A percentile compares a stretch with the other conserved stretches of the same genome.
phyloP scores from a whole-genome alignment of 306 rosid genomes.

The Dicorynia guianensis region DNA sequence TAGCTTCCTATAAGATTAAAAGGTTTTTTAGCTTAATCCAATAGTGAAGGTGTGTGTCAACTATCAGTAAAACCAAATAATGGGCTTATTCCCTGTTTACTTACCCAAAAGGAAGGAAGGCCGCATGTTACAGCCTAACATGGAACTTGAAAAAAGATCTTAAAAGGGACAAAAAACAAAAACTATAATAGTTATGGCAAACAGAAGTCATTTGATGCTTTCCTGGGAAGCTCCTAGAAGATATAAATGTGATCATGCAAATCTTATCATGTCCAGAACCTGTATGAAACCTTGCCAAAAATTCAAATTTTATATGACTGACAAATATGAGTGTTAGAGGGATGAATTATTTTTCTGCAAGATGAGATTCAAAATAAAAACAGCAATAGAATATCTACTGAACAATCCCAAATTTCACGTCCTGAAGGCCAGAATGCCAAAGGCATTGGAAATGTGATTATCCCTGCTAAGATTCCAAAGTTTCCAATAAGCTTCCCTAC shows the following conservation, averaged over 20 bases:
- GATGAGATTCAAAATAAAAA: not conserved
- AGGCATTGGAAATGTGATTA: too few relatives aligned
- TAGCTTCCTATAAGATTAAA: slow-evolving; percentile 73
- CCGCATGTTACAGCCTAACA: slow-evolving; percentile 7
- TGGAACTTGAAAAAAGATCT: not conserved
- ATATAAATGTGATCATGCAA: not conserved
- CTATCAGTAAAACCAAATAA: slow-evolving; percentile 31
- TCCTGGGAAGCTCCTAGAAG: too few relatives aligned
- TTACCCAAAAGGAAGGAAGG: not conserved
- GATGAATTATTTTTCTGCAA: not conserved
- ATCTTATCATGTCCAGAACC: not conserved
- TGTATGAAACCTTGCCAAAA: not conserved
- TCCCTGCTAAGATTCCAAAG: too few relatives aligned
- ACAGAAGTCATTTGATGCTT: too few relatives aligned
- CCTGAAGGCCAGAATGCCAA: too few relatives aligned
- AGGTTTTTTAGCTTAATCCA: slow-evolving; percentile 33
- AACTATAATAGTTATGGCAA: too few relatives aligned
- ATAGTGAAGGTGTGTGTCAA: slow-evolving; percentile 13
- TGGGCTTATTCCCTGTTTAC: slow-evolving; percentile 3
- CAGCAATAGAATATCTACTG: not conserved
- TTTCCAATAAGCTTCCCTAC: too few relatives aligned
- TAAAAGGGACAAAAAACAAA: not conserved
- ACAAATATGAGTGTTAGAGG: not conserved
- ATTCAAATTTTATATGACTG: not conserved
- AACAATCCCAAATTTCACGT: too few relatives aligned